Evolutionary conservation across 83 land plant species (phyloP).

Genomic region (Picea engelmannii): DNA sequence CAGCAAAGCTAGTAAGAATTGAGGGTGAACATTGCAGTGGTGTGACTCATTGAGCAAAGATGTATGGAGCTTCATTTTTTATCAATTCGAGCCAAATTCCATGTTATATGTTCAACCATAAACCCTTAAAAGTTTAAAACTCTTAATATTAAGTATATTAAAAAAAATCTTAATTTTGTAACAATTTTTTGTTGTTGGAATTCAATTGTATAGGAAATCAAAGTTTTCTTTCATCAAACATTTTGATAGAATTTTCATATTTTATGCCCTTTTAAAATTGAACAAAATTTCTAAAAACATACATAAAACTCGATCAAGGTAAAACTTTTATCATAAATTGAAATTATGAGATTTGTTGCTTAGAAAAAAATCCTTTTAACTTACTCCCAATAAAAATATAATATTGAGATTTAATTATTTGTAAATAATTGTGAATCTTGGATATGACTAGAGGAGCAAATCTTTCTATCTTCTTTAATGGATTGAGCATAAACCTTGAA

Average conservation of each 20-base stretch:
- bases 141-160: too few relatives aligned
- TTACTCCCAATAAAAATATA: too few relatives aligned
- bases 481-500: not conserved
- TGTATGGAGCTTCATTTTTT: not conserved
- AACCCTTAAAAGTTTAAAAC: too few relatives aligned
- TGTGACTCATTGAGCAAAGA: not conserved
- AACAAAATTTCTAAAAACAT: not conserved
- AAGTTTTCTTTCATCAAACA: too few relatives aligned
- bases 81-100: not conserved
- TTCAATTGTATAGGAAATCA: too few relatives aligned
- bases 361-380: too few relatives aligned
- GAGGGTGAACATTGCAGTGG: conserved; percentile 2
- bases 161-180: too few relatives aligned
- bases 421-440: not conserved
- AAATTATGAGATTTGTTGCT: too few relatives aligned
- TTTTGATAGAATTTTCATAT: not conserved
- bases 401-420: not conserved
- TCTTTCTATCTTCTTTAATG: not conserved
- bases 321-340: too few relatives aligned
- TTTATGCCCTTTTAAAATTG: not conserved
- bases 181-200: not conserved
- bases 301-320: not conserved
- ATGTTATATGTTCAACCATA: not conserved
- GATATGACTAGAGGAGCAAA: not conserved
- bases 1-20: not conserved